Conservation (phyloP, 2,329 filamentous ascomycete genomes). For the Trichoderma sp. region DNA sequence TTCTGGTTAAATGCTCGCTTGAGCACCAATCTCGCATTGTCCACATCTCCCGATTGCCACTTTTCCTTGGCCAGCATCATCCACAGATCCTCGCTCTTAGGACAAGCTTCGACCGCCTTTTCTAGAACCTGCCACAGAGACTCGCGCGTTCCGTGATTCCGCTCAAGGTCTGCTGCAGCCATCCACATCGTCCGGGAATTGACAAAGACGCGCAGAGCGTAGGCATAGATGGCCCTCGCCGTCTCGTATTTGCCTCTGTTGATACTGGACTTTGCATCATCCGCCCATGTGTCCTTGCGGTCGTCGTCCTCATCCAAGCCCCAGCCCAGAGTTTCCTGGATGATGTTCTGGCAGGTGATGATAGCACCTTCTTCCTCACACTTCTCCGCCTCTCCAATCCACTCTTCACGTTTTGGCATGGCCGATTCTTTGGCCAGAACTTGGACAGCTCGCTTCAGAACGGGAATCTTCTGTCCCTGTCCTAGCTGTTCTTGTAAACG, state of each 20-base stretch:
- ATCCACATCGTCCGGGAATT: conserved; percentile 89
- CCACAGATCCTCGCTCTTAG: conserved; percentile 89
- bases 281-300: conserved; percentile 92
- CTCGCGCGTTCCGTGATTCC: conserved; percentile 83
- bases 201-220: conserved; percentile 85
- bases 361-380: conserved; percentile 91
- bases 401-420: conserved; percentile 96
- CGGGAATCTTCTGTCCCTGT: conserved; percentile 76
- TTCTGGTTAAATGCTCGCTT: conserved; percentile 92
- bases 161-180: conserved; percentile 87
- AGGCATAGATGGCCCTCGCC: conserved; percentile 89
- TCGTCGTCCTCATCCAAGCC: conserved; percentile 94
- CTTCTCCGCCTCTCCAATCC: conserved; percentile 92
- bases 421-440: conserved; percentile 87
- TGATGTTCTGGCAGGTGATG: conserved; percentile 85
- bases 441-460: conserved; percentile 93
- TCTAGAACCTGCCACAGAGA: conserved; percentile 84
- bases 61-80: conserved; percentile 95
- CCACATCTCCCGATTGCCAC: conserved; percentile 84
- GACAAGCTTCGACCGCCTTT: conserved; percentile 91
- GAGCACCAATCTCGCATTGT: conserved; percentile 83
- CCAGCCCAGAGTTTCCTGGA: conserved; percentile 91
- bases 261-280: conserved; percentile 84
- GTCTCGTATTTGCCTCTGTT: conserved; percentile 84
- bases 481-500: conserved; percentile 87